Evolutionary conservation across 108 stramenopile species (phyloP).

Genomic region (Cyclotella choctawhatcheeana): DNA sequence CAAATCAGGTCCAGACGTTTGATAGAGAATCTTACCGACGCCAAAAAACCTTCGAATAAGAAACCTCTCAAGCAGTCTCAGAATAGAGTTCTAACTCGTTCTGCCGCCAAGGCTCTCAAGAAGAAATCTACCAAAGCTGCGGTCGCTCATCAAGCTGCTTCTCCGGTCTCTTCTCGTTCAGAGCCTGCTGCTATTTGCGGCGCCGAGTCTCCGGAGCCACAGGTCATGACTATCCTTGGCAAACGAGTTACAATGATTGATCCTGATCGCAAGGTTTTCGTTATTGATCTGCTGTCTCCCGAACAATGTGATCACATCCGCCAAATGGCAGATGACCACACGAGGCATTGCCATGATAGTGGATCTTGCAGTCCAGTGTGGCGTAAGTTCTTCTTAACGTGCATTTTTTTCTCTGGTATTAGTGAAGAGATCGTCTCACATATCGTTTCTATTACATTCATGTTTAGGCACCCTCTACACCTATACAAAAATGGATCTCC

Average conservation of each 20-base stretch:
- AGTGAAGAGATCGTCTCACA: not conserved
- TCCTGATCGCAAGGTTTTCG: conserved; percentile 47
- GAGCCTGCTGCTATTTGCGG: not conserved
- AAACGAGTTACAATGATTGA: conserved; percentile 52
- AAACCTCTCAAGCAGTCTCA: not conserved
- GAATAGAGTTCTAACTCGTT: conserved; percentile 12
- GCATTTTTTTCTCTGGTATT: not conserved
- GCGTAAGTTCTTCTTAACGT: conserved; percentile 41
- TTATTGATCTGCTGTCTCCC: conserved; percentile 58
- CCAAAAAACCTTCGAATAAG: not conserved
- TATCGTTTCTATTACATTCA: not conserved
- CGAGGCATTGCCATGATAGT: conserved; percentile 16
- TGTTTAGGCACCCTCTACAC: conserved; percentile 45
- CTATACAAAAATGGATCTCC: conserved; percentile 64
- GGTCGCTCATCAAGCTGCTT: conserved; percentile 7
- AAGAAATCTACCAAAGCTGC: conserved; percentile 1
- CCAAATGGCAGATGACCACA: conserved; percentile 55
- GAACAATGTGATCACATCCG: conserved; percentile 53
- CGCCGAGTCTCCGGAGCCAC: not conserved
- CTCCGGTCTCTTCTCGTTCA: not conserved
- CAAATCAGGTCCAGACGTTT: conserved; percentile 25
- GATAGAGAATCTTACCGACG: not conserved
- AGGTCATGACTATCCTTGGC: conserved; percentile 46
- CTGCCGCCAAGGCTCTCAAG: conserved; percentile 10
- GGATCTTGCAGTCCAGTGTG: conserved; percentile 30